phyloP scores from a whole-genome alignment of 1,139 yeast genomes.

The Nakaseomyces sp. region DNA sequence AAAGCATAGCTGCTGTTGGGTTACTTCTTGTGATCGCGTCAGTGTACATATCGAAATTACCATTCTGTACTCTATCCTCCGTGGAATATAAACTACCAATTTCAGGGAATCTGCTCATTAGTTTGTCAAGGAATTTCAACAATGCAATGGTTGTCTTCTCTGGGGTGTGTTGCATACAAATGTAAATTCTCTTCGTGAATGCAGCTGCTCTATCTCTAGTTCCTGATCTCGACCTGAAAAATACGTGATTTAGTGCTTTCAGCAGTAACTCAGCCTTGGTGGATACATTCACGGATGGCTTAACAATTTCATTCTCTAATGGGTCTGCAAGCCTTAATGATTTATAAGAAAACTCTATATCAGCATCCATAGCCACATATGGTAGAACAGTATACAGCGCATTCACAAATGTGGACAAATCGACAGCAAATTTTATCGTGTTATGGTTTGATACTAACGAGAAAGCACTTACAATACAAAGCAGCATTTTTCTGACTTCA shows the following conservation, averaged over 20 bases:
- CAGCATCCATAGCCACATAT: conserved; percentile 67
- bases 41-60: conserved; percentile 58
- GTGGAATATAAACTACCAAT: conserved; percentile 72
- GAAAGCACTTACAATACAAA: conserved; percentile 86
- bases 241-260: conserved; percentile 68
- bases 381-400: conserved; percentile 61
- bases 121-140: conserved; percentile 66
- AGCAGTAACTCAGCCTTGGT: conserved; percentile 81
- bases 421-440: conserved; percentile 54
- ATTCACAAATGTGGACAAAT: conserved; percentile 61
- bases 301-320: conserved; percentile 38
- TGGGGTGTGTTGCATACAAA: conserved; percentile 63
- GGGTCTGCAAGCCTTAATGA: conserved; percentile 76
- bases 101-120: conserved; percentile 60
- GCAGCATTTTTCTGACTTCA: conserved; percentile 55
- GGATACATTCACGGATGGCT: conserved; percentile 73
- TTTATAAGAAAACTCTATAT: conserved; percentile 76
- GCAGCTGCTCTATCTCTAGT: conserved; percentile 68
- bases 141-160: conserved; percentile 79
- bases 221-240: conserved; percentile 69
- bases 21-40: conserved; percentile 68
- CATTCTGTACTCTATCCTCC: conserved; percentile 78
- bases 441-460: conserved; percentile 72
- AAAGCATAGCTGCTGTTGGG: conserved; percentile 78
- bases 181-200: conserved; percentile 70